Evolutionary conservation across 768 basidiomycete genomes (phyloP), one percentile per base, ranked within the genome.

Genomic region (Agaricus blazei): DNA sequence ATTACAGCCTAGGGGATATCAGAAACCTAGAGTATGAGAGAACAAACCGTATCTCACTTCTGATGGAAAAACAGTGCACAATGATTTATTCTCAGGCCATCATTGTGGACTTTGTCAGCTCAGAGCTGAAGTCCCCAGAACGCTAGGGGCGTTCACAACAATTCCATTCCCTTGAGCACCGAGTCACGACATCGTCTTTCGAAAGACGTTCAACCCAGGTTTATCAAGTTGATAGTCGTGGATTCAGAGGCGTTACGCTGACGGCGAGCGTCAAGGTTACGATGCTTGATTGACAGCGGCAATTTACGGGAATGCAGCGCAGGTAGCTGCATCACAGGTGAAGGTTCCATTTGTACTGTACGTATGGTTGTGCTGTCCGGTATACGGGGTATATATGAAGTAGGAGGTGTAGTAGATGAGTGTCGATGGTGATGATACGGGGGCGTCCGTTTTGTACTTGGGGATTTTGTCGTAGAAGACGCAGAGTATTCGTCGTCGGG

Each of bases 301-400:
- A 64, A 54, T 19, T 61, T 67, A 42, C 42, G 60, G 37, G 59
- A 60, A 28, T 64, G 64, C 31, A 65, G 51, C 23, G 53, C 51
- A 3, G 81, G 80, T 31, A 83, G 62, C 58, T 76, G 68, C 81
- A 83, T 83, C 11, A 57, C 68, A 23, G 79, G 77, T 0, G 79
- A 81, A 11, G 81, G 80, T 64, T 82, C 79, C 63, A 80, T 57
- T 60, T 83, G 81, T 15, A 72, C 68, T 9, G 80, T 83, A 37
- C 79, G 73, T 36, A 78, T 67, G 47, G 65, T 66, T 1, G 70
- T 62, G 44, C 71, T 68, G 41, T 72, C 57, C 3, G 65, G 62
- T 50, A 65, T 62, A 28, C 68, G 69, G 9, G 74, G 70, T 54
- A 74, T 62, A 56, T 72, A 69, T 58, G 71, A 65, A 44, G 64